Percentiles rank a stretch among this genome's conserved stretches.
phyloP scores from a whole-genome alignment of 805 yeast genomes.

The Spathaspora arborariae region DNA sequence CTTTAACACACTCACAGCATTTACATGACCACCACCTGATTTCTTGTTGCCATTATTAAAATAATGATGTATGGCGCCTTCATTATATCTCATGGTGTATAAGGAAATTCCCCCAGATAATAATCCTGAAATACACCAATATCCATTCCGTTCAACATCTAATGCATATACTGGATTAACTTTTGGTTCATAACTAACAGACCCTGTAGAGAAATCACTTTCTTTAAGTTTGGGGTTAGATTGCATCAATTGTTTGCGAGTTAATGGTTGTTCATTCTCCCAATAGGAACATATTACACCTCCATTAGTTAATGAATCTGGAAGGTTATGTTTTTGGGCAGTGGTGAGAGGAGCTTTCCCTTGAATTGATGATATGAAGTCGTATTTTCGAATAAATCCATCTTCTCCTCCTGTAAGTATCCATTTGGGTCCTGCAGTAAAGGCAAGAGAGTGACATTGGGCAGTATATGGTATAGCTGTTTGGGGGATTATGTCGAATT shows the following conservation, averaged over 20 bases:
- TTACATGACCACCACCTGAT: constrained; percentile 51
- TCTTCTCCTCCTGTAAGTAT: constrained; percentile 94
- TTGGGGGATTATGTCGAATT: constrained; percentile 73
- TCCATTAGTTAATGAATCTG: constrained; percentile 76
- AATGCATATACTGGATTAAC: constrained; percentile 84
- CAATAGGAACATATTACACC: constrained; percentile 84
- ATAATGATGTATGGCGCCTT: constrained; percentile 78
- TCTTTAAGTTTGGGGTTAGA: constrained; percentile 34
- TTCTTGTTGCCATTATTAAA: constrained; percentile 39
- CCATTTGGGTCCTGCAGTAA: constrained; percentile 80
- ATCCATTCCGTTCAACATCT: constrained; percentile 77
- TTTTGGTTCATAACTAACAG: constrained; percentile 50
- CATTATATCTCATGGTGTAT: constrained; percentile 77
- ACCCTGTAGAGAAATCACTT: constrained; percentile 33
- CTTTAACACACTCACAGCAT: constrained; percentile 68
- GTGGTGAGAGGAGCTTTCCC: constrained; percentile 86
- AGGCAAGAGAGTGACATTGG: constrained; percentile 71
- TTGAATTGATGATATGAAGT: constrained; percentile 77
- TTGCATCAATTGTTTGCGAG: constrained; percentile 33
- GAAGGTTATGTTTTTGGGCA: constrained; percentile 80
- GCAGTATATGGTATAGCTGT: constrained; percentile 84
- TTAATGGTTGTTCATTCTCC: constrained; percentile 92
- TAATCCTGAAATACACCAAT: constrained; percentile 83
- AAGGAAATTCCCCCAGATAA: constrained; percentile 81
- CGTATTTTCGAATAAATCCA: constrained; percentile 88